Evolutionary conservation across 2,329 filamentous ascomycete genomes (phyloP).

Genomic region (Neodidymelliopsis sp.): DNA sequence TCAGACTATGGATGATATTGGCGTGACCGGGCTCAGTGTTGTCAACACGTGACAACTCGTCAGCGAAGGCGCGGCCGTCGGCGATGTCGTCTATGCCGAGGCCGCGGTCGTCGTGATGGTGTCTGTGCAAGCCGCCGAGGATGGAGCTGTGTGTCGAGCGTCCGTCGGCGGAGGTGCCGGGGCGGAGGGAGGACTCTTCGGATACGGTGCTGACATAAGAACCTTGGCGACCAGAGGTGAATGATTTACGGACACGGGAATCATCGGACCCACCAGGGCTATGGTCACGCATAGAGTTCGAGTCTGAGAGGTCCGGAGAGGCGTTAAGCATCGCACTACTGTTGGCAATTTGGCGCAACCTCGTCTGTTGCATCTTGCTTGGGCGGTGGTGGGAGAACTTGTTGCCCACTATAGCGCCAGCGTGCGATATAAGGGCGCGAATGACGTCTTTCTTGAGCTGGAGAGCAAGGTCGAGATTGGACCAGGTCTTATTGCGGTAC

Average conservation of each 20-base stretch:
- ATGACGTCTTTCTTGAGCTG: constrained; percentile 94
- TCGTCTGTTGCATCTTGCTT: constrained; percentile 77
- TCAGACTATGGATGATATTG: constrained; percentile 44
- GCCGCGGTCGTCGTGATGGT: constrained; percentile 19
- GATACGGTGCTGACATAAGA: constrained; percentile 40
- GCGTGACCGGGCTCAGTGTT: constrained; percentile 46
- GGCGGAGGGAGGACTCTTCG: constrained; percentile 37
- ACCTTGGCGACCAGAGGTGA: constrained; percentile 42
- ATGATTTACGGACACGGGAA: constrained; percentile 33
- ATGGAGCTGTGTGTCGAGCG: constrained; percentile 36
- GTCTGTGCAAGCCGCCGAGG: constrained; percentile 27
- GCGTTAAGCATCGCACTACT: constrained; percentile 69
- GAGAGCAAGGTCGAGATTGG: constrained; percentile 90
- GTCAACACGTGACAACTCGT: constrained; percentile 45
- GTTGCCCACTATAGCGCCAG: constrained; percentile 95
- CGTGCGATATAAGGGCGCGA: constrained; percentile 91
- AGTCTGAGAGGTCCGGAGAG: constrained; percentile 43
- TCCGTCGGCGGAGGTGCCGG: constrained; percentile 24
- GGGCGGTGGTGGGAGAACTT: constrained; percentile 92
- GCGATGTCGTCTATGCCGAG: constrained; percentile 32
- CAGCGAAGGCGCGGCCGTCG: constrained; percentile 45
- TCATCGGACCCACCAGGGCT: constrained; percentile 41
- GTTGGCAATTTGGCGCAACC: constrained; percentile 83
- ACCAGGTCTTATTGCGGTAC: constrained; percentile 99
- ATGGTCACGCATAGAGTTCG: constrained; percentile 44